Percentiles rank a stretch among this genome's conserved stretches.
Evolutionary conservation across 495 filamentous ascomycete species (phyloP).

Genomic region (Penicillium waksmanii): DNA sequence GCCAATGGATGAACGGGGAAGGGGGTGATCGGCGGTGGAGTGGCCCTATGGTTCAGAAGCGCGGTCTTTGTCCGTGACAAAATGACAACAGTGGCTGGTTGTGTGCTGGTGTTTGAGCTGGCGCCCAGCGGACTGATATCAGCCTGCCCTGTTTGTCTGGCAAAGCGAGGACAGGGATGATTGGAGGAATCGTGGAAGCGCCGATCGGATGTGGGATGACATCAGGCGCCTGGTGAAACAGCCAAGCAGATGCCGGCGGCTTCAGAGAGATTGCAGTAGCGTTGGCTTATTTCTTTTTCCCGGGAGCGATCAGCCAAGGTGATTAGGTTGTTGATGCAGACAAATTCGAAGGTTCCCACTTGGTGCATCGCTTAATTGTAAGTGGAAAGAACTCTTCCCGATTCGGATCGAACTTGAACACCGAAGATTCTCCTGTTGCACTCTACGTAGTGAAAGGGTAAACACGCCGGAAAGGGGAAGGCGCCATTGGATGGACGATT

Average conservation of each 20-base stretch:
- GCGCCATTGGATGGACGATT: not conserved
- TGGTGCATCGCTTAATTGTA: not conserved
- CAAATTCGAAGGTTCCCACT: not conserved
- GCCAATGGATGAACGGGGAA: conserved; percentile 7
- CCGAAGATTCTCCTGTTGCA: no score
- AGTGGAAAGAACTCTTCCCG: no score
- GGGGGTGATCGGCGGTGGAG: conserved; percentile 20
- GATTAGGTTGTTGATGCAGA: not conserved
- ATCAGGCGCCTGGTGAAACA: conserved; percentile 51
- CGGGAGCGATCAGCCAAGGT: not conserved
- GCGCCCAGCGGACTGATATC: conserved; percentile 21
- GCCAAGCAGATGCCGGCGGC: conserved; percentile 24
- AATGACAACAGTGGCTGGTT: conserved; percentile 34
- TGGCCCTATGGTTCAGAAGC: conserved; percentile 6
- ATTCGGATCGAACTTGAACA: no score
- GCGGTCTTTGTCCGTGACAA: conserved; percentile 12
- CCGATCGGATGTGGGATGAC: conserved; percentile 42
- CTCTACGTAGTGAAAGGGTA: not conserved
- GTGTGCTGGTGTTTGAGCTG: conserved; percentile 9
- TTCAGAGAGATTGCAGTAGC: conserved; percentile 18
- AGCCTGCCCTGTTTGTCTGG: not conserved
- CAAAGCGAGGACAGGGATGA: conserved; percentile 21
- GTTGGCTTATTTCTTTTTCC: not conserved
- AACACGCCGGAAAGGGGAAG: conserved; percentile 1
- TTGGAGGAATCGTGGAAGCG: conserved; percentile 30